These are phyloP conservation scores for Fusarium caatingaense DNA, from an alignment of 2,329 filamentous ascomycete species.

Conservation along the genomic window DNA sequence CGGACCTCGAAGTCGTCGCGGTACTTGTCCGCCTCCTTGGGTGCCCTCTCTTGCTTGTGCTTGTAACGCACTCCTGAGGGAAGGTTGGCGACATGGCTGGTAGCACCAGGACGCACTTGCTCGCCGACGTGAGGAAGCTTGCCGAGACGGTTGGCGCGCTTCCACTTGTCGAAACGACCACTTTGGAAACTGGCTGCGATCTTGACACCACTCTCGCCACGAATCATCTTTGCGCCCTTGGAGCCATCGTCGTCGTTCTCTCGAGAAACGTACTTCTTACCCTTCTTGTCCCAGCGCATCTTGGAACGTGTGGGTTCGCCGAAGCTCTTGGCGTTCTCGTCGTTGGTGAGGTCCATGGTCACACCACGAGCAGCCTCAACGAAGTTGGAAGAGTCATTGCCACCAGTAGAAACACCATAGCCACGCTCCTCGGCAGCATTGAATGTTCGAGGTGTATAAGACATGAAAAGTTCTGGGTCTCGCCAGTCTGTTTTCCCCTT, in stretches of 20 bases:
- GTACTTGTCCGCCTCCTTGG: conserved; percentile 93
- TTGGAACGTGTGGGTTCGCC: conserved; percentile 78
- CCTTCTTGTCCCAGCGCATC: conserved; percentile 97
- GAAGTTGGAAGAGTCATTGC: conserved; percentile 77
- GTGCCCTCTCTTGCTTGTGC: conserved; percentile 88
- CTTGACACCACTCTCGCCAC: conserved; percentile 93
- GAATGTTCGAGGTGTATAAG: conserved; percentile 84
- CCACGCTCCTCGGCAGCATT: conserved; percentile 90
- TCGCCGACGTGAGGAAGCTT: conserved; percentile 86
- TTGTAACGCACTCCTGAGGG: conserved; percentile 70
- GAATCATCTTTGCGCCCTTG: conserved; percentile 76
- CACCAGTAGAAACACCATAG: conserved; percentile 91
- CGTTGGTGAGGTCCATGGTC: conserved; percentile 92
- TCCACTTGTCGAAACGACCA: conserved; percentile 94
- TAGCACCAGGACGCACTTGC: conserved; percentile 65
- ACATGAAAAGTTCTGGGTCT: conserved; percentile 95
- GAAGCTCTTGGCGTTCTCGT: conserved; percentile 84
- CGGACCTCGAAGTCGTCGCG: conserved; percentile 89
- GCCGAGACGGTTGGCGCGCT: conserved; percentile 83
- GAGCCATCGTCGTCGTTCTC: conserved; percentile 96
- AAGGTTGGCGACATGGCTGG: conserved; percentile 36
- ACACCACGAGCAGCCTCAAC: conserved; percentile 86
- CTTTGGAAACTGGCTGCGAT: conserved; percentile 94
- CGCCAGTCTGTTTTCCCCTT: conserved; percentile 75
- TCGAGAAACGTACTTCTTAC: conserved; percentile 91